A percentile compares a stretch with the other conserved stretches of the same genome.
Conservation (phyloP, 148 eudicot genomes). For the Hydrangea macrophylla region DNA sequence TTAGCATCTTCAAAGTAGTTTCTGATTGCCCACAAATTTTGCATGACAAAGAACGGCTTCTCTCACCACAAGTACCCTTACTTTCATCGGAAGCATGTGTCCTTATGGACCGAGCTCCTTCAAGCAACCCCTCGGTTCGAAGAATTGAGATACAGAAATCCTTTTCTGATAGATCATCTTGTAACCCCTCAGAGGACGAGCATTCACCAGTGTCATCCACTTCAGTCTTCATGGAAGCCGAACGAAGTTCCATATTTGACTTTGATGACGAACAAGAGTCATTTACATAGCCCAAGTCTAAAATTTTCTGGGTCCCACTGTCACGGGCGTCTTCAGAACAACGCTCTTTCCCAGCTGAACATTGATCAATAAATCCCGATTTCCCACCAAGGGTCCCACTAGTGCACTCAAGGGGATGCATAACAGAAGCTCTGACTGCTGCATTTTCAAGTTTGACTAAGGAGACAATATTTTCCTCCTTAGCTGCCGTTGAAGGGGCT, state of each 20-base stretch:
- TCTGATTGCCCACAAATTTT: conserved; percentile 51
- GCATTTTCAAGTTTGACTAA: conserved; percentile 22
- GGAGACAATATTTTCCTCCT: conserved; percentile 23
- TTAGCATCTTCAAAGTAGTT: conserved; percentile 50
- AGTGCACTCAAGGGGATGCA: conserved; percentile 21
- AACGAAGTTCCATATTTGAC: conserved; percentile 49
- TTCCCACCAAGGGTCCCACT: conserved; percentile 25
- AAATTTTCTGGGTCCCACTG: conserved; percentile 25
- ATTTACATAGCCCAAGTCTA: conserved; percentile 45
- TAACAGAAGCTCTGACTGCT: conserved; percentile 25
- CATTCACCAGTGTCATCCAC: conserved; percentile 76
- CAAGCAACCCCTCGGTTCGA: conserved; percentile 49
- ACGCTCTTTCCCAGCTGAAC: conserved; percentile 29
- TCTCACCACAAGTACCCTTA: conserved; percentile 24
- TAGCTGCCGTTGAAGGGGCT: conserved; percentile 26
- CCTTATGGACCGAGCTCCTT: conserved; percentile 23
- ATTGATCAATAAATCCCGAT: conserved; percentile 35
- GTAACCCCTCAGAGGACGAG: conserved; percentile 63
- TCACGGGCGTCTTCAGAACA: conserved; percentile 32
- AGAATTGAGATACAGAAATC: conserved; percentile 62
- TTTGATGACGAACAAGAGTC: conserved; percentile 87
- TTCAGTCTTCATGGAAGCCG: conserved; percentile 50
- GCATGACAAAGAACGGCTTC: conserved; percentile 42
- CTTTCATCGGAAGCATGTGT: conserved; percentile 23
- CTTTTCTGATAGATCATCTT: conserved; percentile 48